These are phyloP conservation scores for Davidsoniella neocaledoniae DNA, from an alignment of 2,329 filamentous ascomycete species.

Conservation along the genomic window DNA sequence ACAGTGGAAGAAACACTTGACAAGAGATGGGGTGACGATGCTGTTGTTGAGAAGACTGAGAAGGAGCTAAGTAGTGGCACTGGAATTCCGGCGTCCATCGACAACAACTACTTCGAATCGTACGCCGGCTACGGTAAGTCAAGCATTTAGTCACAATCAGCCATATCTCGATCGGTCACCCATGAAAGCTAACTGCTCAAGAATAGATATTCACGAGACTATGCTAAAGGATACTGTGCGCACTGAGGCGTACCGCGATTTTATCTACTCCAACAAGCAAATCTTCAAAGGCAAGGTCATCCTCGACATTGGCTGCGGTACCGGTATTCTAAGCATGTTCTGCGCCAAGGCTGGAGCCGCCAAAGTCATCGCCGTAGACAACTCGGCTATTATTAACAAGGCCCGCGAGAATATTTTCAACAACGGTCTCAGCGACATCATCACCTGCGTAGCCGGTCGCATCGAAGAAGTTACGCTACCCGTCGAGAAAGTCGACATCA, in stretches of 20 bases:
- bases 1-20: constrained; percentile 51
- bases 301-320: constrained; percentile 79
- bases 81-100: constrained; percentile 21
- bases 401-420: constrained; percentile 70
- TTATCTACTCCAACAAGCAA: constrained; percentile 82
- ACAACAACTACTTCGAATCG: constrained; percentile 41
- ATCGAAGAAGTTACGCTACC: constrained; percentile 75
- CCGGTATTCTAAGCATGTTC: constrained; percentile 81
- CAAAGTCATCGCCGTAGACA: constrained; percentile 80
- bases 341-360: constrained; percentile 78
- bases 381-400: constrained; percentile 76
- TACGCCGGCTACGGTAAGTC: constrained; percentile 41
- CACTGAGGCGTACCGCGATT: constrained; percentile 85
- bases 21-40: constrained; percentile 42
- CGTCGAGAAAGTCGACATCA: constrained; percentile 73
- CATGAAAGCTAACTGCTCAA: not conserved
- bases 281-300: constrained; percentile 75
- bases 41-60: constrained; percentile 13
- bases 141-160: not conserved
- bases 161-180: not conserved
- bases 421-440: constrained; percentile 56
- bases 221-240: constrained; percentile 87
- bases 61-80: constrained; percentile 15
- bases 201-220: constrained; percentile 78
- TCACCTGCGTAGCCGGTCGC: constrained; percentile 68